A percentile compares a stretch with the other conserved stretches of the same genome.
Evolutionary conservation across 768 basidiomycete genomes (phyloP).

Genomic region (Termitomyces titanicus): DNA sequence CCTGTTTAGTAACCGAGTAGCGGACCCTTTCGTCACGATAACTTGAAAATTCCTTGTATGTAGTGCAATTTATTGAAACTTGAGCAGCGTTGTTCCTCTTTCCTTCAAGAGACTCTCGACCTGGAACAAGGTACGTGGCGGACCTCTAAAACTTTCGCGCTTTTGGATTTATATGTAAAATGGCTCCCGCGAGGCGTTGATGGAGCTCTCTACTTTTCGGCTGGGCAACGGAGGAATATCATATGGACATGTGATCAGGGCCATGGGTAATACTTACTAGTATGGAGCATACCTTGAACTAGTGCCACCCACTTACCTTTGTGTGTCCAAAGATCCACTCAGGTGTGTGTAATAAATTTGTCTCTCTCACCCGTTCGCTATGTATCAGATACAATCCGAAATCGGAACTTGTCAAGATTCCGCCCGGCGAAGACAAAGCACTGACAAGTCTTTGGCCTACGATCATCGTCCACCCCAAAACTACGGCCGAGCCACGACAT

Average conservation of each 20-base stretch:
- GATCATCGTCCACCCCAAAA: conserved; percentile 5
- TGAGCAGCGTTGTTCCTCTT: neutral
- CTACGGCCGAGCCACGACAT: conserved; percentile 2
- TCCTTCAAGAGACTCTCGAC: neutral
- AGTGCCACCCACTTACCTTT: conserved; percentile 4
- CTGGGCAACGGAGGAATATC: neutral
- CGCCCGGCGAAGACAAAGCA: neutral
- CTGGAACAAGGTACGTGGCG: neutral
- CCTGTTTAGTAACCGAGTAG: neutral
- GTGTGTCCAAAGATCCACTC: conserved; percentile 7
- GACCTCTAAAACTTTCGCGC: neutral
- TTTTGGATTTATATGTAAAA: neutral
- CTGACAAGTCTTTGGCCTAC: neutral
- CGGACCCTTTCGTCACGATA: no score
- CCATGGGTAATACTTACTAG: neutral
- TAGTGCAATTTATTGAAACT: neutral
- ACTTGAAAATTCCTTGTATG: no score
- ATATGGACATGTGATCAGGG: neutral
- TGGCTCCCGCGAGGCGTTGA: conserved; percentile 1
- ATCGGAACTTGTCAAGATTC: conserved; percentile 4
- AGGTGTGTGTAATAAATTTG: neutral
- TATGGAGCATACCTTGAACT: neutral
- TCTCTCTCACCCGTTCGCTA: no score
- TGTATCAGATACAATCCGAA: conserved; percentile 1
- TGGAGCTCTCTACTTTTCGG: neutral